A percentile compares a stretch with the other conserved stretches of the same genome.
Evolutionary conservation across 768 basidiomycete genomes (phyloP).

Genomic region (Lentinula guzmanii): DNA sequence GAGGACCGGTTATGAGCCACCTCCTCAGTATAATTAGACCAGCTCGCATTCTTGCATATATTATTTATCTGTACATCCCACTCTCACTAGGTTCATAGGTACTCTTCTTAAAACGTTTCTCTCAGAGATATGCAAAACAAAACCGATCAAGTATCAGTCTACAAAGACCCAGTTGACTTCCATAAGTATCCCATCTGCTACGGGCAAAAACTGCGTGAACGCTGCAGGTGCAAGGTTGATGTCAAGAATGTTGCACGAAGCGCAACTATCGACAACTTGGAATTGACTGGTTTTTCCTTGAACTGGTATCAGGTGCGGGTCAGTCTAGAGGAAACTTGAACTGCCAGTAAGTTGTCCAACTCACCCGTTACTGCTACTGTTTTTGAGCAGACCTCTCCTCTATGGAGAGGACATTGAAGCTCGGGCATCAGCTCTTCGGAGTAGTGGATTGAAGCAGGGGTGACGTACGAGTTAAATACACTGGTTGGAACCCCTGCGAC

Average conservation of each 20-base stretch:
- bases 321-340: neutral
- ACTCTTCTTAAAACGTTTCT: too few species aligned
- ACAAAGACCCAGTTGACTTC: neutral
- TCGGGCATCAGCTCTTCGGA: neutral
- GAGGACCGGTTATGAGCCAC: conserved; percentile 8
- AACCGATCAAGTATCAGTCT: neutral
- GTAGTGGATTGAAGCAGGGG: neutral
- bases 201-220: neutral
- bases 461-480: neutral
- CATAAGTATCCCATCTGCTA: neutral
- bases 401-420: neutral
- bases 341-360: neutral
- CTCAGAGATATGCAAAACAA: too few species aligned
- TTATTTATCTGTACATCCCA: neutral
- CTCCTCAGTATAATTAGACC: conserved; percentile 6
- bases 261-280: neutral
- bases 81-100: neutral
- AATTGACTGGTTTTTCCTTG: neutral
- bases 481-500: neutral
- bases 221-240: neutral
- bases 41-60: neutral
- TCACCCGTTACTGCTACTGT: neutral
- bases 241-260: neutral
- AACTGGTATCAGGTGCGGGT: neutral
- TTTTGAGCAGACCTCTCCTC: neutral